A percentile compares a stretch with the other conserved stretches of the same genome.
Evolutionary conservation across 805 yeast species (phyloP).

Genomic region (Cyberlindnera mrakii): DNA sequence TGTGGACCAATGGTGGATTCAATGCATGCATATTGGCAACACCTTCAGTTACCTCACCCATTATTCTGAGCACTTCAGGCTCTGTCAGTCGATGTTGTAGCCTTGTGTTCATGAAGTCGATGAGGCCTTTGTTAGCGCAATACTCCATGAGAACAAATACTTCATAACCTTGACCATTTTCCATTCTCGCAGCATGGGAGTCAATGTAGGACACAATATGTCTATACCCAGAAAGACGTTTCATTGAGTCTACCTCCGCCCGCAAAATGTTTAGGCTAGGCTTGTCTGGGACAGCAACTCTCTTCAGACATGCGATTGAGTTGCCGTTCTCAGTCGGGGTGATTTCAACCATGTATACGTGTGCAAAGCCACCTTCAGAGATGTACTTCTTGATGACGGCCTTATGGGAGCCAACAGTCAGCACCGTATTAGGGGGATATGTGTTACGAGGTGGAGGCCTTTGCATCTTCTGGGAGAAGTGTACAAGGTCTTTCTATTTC

Average conservation of each 20-base stretch:
- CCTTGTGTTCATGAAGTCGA: slow-evolving; percentile 75
- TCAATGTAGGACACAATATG: slow-evolving; percentile 89
- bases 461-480: slow-evolving; percentile 5
- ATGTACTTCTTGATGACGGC: slow-evolving; percentile 65
- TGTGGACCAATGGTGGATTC: slow-evolving; percentile 63
- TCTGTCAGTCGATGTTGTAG: slow-evolving; percentile 62
- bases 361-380: slow-evolving; percentile 94
- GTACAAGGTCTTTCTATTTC: neutral
- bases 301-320: slow-evolving; percentile 72
- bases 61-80: slow-evolving; percentile 58
- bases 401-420: slow-evolving; percentile 80
- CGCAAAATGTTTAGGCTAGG: slow-evolving; percentile 72
- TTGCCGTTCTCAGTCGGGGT: slow-evolving; percentile 52
- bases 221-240: slow-evolving; percentile 69
- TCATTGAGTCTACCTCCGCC: slow-evolving; percentile 98
- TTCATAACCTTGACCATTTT: slow-evolving; percentile 53
- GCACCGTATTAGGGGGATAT: slow-evolving; percentile 67
- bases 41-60: slow-evolving; percentile 66
- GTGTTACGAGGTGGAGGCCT: slow-evolving; percentile 47
- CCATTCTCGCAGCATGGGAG: slow-evolving; percentile 82
- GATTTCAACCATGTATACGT: slow-evolving; percentile 76
- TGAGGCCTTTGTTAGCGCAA: slow-evolving; percentile 68
- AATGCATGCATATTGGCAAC: slow-evolving; percentile 75
- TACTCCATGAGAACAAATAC: slow-evolving; percentile 78
- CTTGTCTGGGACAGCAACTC: slow-evolving; percentile 94